Percentiles rank a stretch among this genome's conserved stretches.
Conservation (phyloP, 805 yeast genomes). For the Suhomyces kilbournensis region DNA sequence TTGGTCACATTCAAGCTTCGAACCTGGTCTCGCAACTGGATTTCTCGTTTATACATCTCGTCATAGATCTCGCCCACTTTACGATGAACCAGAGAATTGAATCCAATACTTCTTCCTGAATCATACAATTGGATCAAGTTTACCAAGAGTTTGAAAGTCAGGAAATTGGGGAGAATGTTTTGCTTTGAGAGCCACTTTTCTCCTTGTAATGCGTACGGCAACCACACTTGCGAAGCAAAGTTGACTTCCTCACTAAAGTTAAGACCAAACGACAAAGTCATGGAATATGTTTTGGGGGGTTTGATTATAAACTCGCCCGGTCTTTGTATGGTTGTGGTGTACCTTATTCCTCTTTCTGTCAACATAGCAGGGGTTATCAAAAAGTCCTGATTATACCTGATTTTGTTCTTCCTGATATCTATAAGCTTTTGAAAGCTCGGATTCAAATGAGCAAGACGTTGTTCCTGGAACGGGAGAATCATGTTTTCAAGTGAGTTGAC, state of each 20-base stretch:
- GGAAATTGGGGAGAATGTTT: conserved; percentile 50
- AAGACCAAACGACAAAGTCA: conserved; percentile 53
- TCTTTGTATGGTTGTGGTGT: conserved; percentile 48
- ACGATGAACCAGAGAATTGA: conserved; percentile 34
- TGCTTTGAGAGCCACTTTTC: conserved; percentile 51
- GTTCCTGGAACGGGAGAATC: conserved; percentile 25
- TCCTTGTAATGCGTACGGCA: conserved; percentile 46
- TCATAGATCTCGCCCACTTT: conserved; percentile 33
- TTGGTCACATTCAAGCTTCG: conserved; percentile 31
- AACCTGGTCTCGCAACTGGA: conserved; percentile 38
- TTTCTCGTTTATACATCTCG: conserved; percentile 39
- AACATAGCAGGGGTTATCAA: conserved; percentile 50
- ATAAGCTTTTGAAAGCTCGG: conserved; percentile 17
- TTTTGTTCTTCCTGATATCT: conserved; percentile 5
- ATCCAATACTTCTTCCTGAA: conserved; percentile 24
- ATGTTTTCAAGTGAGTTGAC: conserved; percentile 31
- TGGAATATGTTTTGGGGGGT: conserved; percentile 54
- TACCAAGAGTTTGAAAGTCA: conserved; percentile 46
- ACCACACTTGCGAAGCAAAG: conserved; percentile 59
- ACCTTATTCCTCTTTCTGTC: conserved; percentile 46
- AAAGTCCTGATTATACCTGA: conserved; percentile 39
- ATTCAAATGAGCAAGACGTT: conserved; percentile 29
- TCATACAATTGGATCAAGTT: conserved; percentile 46
- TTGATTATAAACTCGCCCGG: conserved; percentile 62
- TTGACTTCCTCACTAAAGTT: conserved; percentile 53